Evolutionary conservation across 768 basidiomycete species (phyloP).

Genomic region (Boletus edulis): DNA sequence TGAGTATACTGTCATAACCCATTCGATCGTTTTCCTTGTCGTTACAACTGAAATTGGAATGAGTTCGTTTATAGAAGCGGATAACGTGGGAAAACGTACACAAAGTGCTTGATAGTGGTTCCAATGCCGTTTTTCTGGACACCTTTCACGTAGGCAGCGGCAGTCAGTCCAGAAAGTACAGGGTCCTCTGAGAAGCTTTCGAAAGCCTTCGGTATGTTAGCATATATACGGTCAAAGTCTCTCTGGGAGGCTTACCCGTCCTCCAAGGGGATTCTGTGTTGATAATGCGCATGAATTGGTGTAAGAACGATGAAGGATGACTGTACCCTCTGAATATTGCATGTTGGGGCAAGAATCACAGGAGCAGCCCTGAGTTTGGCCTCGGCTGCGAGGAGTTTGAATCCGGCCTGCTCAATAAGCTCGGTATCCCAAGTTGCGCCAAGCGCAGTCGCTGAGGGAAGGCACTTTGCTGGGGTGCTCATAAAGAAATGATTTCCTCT

Average conservation of each 20-base stretch:
- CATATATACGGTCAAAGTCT: background rate
- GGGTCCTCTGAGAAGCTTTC: constrained; percentile 84
- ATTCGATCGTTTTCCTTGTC: constrained; percentile 80
- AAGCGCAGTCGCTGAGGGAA: constrained; percentile 72
- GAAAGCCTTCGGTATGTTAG: constrained; percentile 48
- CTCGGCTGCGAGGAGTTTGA: constrained; percentile 66
- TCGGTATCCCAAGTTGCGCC: constrained; percentile 72
- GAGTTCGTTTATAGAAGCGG: background rate
- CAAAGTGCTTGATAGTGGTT: constrained; percentile 79
- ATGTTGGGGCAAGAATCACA: constrained; percentile 74
- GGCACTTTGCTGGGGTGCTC: constrained; percentile 76
- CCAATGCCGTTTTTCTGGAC: constrained; percentile 77
- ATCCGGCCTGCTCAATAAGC: constrained; percentile 60
- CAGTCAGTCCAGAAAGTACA: constrained; percentile 64
- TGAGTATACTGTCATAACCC: constrained; percentile 53
- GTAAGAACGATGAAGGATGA: constrained; percentile 8
- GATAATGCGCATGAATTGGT: background rate
- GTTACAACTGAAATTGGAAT: constrained; percentile 48
- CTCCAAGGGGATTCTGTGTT: constrained; percentile 64
- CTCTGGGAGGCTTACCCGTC: constrained; percentile 44
- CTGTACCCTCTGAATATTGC: constrained; percentile 75
- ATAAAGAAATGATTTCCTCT: constrained; percentile 78
- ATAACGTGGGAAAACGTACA: constrained; percentile 38
- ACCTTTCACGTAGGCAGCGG: constrained; percentile 73
- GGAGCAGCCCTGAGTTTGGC: constrained; percentile 69